Evolutionary conservation across 305 asterid genomes (phyloP), one percentile per base, ranked within the genome.

Genomic region (Plantago coronopus): DNA sequence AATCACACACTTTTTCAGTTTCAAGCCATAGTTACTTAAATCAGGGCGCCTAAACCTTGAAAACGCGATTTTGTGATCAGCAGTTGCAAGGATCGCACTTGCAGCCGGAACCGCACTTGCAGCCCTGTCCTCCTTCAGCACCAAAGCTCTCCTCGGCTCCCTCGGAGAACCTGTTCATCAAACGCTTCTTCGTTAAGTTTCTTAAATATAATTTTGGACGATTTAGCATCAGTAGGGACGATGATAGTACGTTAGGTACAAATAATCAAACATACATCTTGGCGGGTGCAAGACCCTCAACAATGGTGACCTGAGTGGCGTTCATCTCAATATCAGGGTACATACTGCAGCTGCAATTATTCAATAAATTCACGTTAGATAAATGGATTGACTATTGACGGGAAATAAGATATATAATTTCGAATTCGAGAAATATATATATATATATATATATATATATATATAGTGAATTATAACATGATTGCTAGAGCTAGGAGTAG

Each of bases 71-170:
- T 22, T 23, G 15, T 27, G 25, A 50, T 83, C 77, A 86, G 31
- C 89, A 83, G 67, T 59, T 81, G 83, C 91, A 86, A 43, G 91
- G 88, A 47, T 83, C 63, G 68, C 87, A 83, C n/a, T 50, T 29
- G 85, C 95, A 86, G 88, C 62, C 81, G 44, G 84, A 6, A 20
- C 91, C 91, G 16, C 91, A 83, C 66, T 68, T 79, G 85, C 95
- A 86, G 11, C 42, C 79, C 27, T 82, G 62, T 5, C 87, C 82
- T 68, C 87, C 87, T 76, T 86, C 91, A n/a, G 81, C 78, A 38
- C 65, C 75, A 16, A 61, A 66, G 78, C 78, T 81, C 54, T 67
- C 63, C 80, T 74, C 83, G 16, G 77, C 69, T 62, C 81, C 87
- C 62, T 81, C 83, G 16, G 47, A 15, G 56, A 57, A 46, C 76